phyloP scores from a whole-genome alignment of 2,329 filamentous ascomycete genomes.

The Gliomastix tumulicola region DNA sequence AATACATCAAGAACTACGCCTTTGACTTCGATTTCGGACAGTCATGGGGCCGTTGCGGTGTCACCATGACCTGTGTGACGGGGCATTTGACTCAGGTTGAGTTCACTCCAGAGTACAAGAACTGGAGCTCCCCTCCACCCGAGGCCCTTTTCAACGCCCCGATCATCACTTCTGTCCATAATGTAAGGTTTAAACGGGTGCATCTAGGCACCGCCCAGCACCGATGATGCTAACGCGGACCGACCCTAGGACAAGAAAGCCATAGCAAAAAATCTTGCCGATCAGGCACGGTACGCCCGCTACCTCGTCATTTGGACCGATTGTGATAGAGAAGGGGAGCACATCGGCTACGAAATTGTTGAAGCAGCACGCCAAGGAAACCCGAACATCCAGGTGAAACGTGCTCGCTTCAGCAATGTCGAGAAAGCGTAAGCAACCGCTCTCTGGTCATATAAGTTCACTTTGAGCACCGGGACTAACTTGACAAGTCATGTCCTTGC shows the following conservation, averaged over 20 bases:
- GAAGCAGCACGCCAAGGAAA: slow-evolving; percentile 73
- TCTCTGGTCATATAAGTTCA: no score
- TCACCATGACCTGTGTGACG: slow-evolving; percentile 89
- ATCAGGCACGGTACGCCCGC: slow-evolving; percentile 64
- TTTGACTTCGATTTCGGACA: slow-evolving; percentile 84
- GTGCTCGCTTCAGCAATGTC: slow-evolving; percentile 92
- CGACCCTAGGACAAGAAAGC: slow-evolving; percentile 60
- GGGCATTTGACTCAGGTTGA: slow-evolving; percentile 82
- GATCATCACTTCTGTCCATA: slow-evolving; percentile 59
- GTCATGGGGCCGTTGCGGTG: slow-evolving; percentile 72
- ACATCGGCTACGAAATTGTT: slow-evolving; percentile 89
- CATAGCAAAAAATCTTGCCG: slow-evolving; percentile 79
- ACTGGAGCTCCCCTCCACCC: slow-evolving; percentile 78
- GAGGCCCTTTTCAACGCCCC: slow-evolving; percentile 74
- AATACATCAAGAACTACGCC: slow-evolving; percentile 88
- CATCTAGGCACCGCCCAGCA: background rate
- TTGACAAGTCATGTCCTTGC: slow-evolving; percentile 81
- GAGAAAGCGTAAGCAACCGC: slow-evolving; percentile 81
- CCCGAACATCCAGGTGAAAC: slow-evolving; percentile 65
- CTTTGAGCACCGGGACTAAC: no score
- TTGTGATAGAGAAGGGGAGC: slow-evolving; percentile 94
- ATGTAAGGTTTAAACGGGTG: slow-evolving; percentile 48
- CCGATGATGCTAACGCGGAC: background rate
- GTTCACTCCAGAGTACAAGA: slow-evolving; percentile 66
- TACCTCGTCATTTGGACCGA: slow-evolving; percentile 96